Base-by-base conservation (phyloP, 768 basidiomycete species). In the Podaxis sp. region DNA sequence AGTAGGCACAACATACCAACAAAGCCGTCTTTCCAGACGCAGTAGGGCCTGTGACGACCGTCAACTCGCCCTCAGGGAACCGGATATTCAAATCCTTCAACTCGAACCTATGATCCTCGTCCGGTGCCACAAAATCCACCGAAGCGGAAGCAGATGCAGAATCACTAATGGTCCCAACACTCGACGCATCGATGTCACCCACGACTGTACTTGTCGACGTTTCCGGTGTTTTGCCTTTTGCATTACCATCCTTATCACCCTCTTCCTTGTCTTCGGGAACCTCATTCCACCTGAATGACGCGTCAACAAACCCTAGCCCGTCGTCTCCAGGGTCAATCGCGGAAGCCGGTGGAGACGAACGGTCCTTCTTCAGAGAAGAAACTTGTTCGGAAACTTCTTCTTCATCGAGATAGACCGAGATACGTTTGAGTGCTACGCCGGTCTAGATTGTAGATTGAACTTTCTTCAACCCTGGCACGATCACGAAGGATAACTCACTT, bases 11-110 rank as follows among this genome's bases (percentile, higher is more conserved):
- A 72, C 84, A 40, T 66, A 87, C 87, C 57, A 94, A 78, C 1
- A 93, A 73, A 0, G 92, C 91, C 0, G 89, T 91, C 76, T 95
- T 95, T 0, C 93, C 93, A 46, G 86, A 85, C 4, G 91, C 93
- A 4, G 91, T 93, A 0, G 91, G 90, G 0, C 89, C 90, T 22
- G 88, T 88, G 57, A 94, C 78, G 6, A 94, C 74, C 0, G 89
- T 85, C 17, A 95, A 74, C 71, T 85, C 71, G 9, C 88, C 86
- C 38, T 87, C 81, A 0, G 93, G 92, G 76, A 95, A 94, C 51
- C 77, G 70, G 36, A 95, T 76, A 33, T 79, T 77, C 38, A 94
- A 76, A 69, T 94, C 87, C 57, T 73, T 73, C 38, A 95, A 75
- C 71, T 89, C 86, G 68, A 93, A 94, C 12, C 77, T 75, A 43